phyloP scores from a whole-genome alignment of 352 stramenopile genomes.

The Globisporangium acanthophoron region DNA sequence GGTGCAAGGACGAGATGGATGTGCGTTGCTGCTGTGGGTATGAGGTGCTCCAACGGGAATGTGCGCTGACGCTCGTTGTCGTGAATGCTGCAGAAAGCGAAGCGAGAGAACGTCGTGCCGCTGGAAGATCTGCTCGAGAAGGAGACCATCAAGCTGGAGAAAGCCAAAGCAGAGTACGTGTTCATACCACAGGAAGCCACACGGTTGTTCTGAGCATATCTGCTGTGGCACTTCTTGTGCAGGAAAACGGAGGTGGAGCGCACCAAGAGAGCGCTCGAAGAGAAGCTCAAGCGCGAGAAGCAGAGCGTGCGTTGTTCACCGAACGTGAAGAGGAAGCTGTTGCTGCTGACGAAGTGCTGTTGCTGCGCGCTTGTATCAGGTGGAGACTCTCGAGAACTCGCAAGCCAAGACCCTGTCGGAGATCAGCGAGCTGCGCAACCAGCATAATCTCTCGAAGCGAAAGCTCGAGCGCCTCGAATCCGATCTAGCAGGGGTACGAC shows the following conservation, averaged over 20 bases:
- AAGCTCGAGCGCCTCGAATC: slow-evolving; percentile 68
- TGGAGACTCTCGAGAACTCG: slow-evolving; percentile 54
- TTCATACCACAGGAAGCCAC: no score
- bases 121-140: slow-evolving; percentile 65
- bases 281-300: slow-evolving; percentile 67
- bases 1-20: slow-evolving; percentile 61
- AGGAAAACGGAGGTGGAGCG: slow-evolving; percentile 52
- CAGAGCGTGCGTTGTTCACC: slow-evolving; percentile 22
- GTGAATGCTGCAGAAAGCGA: slow-evolving; percentile 38
- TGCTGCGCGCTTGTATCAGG: slow-evolving; percentile 20
- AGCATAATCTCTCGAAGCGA: slow-evolving; percentile 54
- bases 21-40: slow-evolving; percentile 17
- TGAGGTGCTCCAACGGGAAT: not conserved
- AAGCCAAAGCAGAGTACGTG: slow-evolving; percentile 56
- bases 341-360: not conserved
- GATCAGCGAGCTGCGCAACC: slow-evolving; percentile 62
- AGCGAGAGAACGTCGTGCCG: slow-evolving; percentile 54
- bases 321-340: not conserved
- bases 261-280: slow-evolving; percentile 43
- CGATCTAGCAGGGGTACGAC: slow-evolving; percentile 41
- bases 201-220: not conserved
- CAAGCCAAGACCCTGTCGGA: slow-evolving; percentile 69
- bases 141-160: slow-evolving; percentile 54
- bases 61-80: not conserved
- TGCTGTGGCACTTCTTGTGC: not conserved